Percentiles rank a stretch among this genome's conserved stretches.
These are phyloP conservation scores for Aegilops umbellulata DNA, from an alignment of 176 grass and related monocot genomes.

Conservation along the genomic window DNA sequence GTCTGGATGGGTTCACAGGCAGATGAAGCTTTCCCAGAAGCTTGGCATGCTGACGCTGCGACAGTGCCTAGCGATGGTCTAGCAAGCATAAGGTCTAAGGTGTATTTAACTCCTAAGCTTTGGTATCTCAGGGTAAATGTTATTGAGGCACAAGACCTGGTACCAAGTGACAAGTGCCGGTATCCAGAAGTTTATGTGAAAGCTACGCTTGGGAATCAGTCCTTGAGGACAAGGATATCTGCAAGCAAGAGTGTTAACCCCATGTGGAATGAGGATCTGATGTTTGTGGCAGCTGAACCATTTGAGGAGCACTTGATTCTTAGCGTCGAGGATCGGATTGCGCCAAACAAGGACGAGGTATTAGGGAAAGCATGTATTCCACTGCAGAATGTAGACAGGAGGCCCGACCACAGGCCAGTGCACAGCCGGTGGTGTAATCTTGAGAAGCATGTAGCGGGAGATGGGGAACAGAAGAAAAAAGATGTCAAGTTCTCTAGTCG, in stretches of 20 bases:
- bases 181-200: conserved; percentile 57
- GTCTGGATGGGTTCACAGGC: conserved; percentile 62
- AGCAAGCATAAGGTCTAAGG: conserved; percentile 54
- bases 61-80: conserved; percentile 57
- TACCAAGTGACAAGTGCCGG: conserved; percentile 42
- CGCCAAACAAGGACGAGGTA: conserved; percentile 57
- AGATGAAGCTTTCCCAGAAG: conserved; percentile 64
- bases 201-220: conserved; percentile 51
- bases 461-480: conserved; percentile 53
- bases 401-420: conserved; percentile 46
- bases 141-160: conserved; percentile 59
- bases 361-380: conserved; percentile 45
- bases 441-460: conserved; percentile 35
- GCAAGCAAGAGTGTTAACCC: conserved; percentile 40
- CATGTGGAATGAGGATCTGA: conserved; percentile 73
- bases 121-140: conserved; percentile 68
- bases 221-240: conserved; percentile 41
- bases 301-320: conserved; percentile 68
- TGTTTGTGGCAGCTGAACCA: conserved; percentile 67
- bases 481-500: conserved; percentile 63
- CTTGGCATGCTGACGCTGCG: conserved; percentile 67
- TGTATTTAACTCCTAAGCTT: conserved; percentile 76
- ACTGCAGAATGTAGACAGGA: conserved; percentile 49
- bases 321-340: conserved; percentile 53
- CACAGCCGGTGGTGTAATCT: conserved; percentile 56